phyloP scores from a whole-genome alignment of 1,284 basidiomycete species.

The Cryptococcus hybrid region DNA sequence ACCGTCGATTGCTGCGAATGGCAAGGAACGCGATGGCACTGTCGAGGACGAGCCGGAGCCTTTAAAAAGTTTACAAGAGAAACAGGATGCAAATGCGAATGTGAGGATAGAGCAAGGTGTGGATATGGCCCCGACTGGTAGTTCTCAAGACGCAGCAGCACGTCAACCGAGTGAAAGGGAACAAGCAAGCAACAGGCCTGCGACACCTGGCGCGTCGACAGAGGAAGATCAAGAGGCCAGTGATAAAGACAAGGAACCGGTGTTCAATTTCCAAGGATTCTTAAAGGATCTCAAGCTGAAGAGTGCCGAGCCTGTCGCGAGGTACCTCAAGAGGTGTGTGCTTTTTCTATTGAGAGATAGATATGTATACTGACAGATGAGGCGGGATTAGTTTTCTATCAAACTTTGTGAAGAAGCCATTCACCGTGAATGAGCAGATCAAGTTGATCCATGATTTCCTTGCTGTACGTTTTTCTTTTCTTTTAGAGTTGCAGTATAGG shows the following conservation, averaged over 20 bases:
- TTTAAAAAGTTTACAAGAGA: background rate
- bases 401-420: slow-evolving; percentile 85
- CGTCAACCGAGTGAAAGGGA: background rate
- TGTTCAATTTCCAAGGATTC: slow-evolving; percentile 58
- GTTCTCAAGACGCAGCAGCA: background rate
- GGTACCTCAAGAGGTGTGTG: slow-evolving; percentile 79
- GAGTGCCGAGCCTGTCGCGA: slow-evolving; percentile 82
- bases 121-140: slow-evolving; percentile 1
- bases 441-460: slow-evolving; percentile 92
- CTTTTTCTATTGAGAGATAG: too few relatives aligned
- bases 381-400: slow-evolving; percentile 66
- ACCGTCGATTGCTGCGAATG: background rate
- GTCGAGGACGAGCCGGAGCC: background rate
- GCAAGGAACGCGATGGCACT: background rate
- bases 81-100: background rate
- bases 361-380: background rate
- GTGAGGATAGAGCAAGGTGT: background rate
- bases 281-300: slow-evolving; percentile 85
- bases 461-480: slow-evolving; percentile 57
- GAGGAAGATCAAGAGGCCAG: background rate
- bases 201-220: background rate
- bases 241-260: slow-evolving; percentile 16
- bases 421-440: slow-evolving; percentile 85
- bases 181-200: background rate
- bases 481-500: background rate